These are phyloP conservation scores for Heterotrichella gracilis DNA, from an alignment of 352 stramenopile genomes.

Conservation along the genomic window DNA sequence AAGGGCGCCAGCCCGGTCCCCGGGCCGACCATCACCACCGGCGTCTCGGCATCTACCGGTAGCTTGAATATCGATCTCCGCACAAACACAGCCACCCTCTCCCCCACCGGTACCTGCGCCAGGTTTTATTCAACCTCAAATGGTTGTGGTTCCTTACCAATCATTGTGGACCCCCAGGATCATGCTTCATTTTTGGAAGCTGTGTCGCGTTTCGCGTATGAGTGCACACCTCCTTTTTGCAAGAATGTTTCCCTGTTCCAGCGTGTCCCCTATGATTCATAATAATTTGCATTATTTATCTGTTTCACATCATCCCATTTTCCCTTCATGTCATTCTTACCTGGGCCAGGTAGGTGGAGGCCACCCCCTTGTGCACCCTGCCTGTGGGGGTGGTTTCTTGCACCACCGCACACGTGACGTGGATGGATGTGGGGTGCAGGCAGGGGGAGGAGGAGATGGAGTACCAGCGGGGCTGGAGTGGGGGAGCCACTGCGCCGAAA, in stretches of 20 bases:
- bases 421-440: conserved; percentile 49
- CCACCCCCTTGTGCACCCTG: conserved; percentile 52
- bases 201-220: too few species aligned
- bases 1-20: conserved; percentile 85
- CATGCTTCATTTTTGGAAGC: too few species aligned
- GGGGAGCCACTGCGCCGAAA: conserved; percentile 58
- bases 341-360: conserved; percentile 46
- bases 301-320: too few species aligned
- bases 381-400: conserved; percentile 31
- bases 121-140: too few species aligned
- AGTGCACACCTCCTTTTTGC: too few species aligned
- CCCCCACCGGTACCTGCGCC: too few species aligned
- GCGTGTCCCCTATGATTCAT: too few species aligned
- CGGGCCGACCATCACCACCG: conserved; percentile 68
- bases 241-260: too few species aligned
- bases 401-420: conserved; percentile 67
- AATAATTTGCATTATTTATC: too few species aligned
- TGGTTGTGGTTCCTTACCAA: too few species aligned
- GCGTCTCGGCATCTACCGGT: conserved; percentile 37
- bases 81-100: conserved; percentile 55
- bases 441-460: conserved; percentile 76
- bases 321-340: too few species aligned
- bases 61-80: conserved; percentile 65
- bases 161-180: too few species aligned
- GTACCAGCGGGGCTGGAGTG: conserved; percentile 69